Conservation (phyloP, 1,139 yeast species). For the Lodderomyces metapsilosis region DNA sequence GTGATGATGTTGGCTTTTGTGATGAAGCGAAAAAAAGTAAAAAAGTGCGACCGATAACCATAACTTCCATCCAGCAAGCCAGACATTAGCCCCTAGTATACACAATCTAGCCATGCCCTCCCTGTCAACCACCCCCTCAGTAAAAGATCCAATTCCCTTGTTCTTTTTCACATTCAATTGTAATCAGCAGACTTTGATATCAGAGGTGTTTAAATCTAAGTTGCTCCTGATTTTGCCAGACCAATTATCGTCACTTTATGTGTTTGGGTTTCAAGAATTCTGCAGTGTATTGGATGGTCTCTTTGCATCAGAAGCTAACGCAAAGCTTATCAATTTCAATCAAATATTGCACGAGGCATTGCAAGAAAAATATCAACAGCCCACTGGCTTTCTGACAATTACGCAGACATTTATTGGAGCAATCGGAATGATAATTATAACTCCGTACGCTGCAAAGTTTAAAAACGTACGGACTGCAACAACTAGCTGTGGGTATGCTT, state of each 20-base stretch:
- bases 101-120: not conserved
- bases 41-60: not conserved
- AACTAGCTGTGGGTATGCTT: constrained; percentile 55
- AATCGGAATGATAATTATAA: constrained; percentile 57
- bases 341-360: constrained; percentile 42
- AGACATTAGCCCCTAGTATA: not conserved
- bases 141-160: constrained; percentile 16
- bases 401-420: constrained; percentile 60
- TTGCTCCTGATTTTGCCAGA: constrained; percentile 30
- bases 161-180: constrained; percentile 42
- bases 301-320: constrained; percentile 37
- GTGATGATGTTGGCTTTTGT: not conserved
- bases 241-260: constrained; percentile 47
- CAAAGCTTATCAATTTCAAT: constrained; percentile 40
- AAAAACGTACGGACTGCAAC: constrained; percentile 26
- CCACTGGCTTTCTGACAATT: constrained; percentile 40
- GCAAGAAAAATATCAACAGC: constrained; percentile 25
- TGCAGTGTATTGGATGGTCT: constrained; percentile 66
- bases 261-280: constrained; percentile 75
- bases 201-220: constrained; percentile 23
- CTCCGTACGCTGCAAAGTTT: constrained; percentile 41
- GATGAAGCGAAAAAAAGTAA: not conserved
- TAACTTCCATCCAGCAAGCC: not conserved
- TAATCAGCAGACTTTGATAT: constrained; percentile 28
- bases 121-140: not conserved